Percentiles rank a stretch among this genome's conserved stretches.
phyloP scores from a whole-genome alignment of 441 rosid species.

The Metrosideros polymorpha region DNA sequence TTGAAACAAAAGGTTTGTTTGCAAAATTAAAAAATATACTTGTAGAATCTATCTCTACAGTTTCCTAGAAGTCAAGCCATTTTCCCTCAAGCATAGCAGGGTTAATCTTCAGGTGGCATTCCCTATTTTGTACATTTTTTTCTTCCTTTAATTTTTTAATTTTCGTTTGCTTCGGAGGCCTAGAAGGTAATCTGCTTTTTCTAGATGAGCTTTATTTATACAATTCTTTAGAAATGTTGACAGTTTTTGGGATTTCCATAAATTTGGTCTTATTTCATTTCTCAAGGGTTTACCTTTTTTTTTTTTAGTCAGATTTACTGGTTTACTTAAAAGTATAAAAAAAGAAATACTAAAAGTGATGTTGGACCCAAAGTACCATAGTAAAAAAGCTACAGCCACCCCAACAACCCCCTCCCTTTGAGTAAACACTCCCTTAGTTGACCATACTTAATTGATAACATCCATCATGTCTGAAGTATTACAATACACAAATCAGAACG shows the following conservation, averaged over 20 bases:
- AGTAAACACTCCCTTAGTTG: not conserved
- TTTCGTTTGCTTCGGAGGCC: not conserved
- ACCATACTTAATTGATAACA: not conserved
- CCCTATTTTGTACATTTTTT: not conserved
- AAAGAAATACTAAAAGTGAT: not conserved
- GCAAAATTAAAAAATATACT: not conserved
- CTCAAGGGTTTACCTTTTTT: not conserved
- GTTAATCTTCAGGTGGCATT: not conserved
- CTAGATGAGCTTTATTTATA: not conserved
- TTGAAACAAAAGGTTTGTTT: not conserved
- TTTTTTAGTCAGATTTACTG: not conserved
- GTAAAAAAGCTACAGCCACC: not conserved
- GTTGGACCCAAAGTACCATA: not conserved
- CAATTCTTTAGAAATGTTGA: not conserved
- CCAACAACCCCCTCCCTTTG: not conserved
- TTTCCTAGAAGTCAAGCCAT: not conserved
- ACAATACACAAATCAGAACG: not conserved
- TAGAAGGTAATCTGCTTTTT: not conserved
- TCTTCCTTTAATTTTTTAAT: not conserved
- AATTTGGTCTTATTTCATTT: not conserved
- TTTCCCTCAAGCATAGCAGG: not conserved
- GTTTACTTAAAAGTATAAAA: not conserved
- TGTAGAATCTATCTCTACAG: not conserved
- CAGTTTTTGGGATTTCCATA: not conserved
- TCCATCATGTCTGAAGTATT: not conserved